Conservation (phyloP, 2,329 filamentous ascomycete genomes). For the Xylaria sp. region DNA sequence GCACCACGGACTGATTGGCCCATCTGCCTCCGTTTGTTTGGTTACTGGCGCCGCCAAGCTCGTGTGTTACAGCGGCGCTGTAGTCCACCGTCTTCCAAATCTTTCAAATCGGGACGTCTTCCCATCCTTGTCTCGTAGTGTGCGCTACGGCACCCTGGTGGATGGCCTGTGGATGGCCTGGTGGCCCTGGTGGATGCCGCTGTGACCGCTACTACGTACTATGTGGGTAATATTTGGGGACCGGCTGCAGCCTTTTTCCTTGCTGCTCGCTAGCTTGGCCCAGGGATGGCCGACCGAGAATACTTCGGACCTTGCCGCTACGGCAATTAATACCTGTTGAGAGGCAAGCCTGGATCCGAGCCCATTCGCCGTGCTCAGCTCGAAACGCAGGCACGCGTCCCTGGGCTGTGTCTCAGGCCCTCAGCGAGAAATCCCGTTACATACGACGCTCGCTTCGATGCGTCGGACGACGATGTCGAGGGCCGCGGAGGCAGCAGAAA, state of each 20-base stretch:
- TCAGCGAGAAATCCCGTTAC: background rate
- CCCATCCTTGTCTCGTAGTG: background rate
- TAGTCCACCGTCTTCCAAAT: background rate
- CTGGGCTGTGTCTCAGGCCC: background rate
- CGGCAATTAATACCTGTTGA: background rate
- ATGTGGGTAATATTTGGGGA: background rate
- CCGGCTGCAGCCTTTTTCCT: background rate
- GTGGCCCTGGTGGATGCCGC: background rate
- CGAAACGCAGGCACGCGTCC: background rate
- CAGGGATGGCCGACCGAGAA: background rate
- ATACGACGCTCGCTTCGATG: too few species aligned
- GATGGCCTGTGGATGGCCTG: too few species aligned
- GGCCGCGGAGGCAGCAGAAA: background rate
- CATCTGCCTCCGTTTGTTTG: background rate
- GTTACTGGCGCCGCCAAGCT: background rate
- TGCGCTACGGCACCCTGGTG: background rate
- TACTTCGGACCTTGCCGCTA: background rate
- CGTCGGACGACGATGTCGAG: too few species aligned
- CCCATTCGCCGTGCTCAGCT: background rate
- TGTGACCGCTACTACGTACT: conserved; percentile 1
- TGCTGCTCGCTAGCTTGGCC: background rate
- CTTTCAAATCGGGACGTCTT: background rate
- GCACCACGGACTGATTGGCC: background rate
- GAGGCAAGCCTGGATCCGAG: background rate
- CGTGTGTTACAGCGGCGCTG: background rate